phyloP scores from a whole-genome alignment of 345 rosid genomes.

The Citrus reticulata region DNA sequence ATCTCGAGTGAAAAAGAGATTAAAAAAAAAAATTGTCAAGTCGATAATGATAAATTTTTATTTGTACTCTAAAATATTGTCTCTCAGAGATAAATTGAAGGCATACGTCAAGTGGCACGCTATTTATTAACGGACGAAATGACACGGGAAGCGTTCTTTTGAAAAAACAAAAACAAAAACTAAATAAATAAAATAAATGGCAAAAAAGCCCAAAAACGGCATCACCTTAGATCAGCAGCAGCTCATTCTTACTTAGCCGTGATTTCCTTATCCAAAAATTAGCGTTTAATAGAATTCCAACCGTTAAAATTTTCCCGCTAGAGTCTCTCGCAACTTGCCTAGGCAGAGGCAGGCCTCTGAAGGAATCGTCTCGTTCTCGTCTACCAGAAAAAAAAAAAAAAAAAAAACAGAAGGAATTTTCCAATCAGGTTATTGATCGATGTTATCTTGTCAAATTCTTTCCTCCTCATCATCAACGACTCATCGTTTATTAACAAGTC shows the following conservation, averaged over 20 bases:
- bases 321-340: not conserved
- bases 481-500: slow-evolving; percentile 5
- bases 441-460: slow-evolving; percentile 41
- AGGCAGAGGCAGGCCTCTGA: not conserved
- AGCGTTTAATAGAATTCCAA: slow-evolving; percentile 23
- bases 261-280: slow-evolving; percentile 15
- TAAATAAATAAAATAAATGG: too few species aligned
- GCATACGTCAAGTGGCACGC: too few species aligned
- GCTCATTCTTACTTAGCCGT: not conserved
- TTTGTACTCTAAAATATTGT: too few species aligned
- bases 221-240: not conserved
- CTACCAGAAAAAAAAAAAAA: too few species aligned
- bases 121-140: too few species aligned
- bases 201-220: not conserved
- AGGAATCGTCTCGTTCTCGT: not conserved
- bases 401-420: not conserved
- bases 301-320: slow-evolving; percentile 38
- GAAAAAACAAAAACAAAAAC: too few species aligned
- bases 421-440: slow-evolving; percentile 2
- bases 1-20: too few species aligned
- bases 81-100: too few species aligned
- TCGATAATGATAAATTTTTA: too few species aligned
- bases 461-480: slow-evolving; percentile 23
- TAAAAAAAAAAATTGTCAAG: too few species aligned
- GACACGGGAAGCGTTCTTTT: too few species aligned